phyloP scores from a whole-genome alignment of 1,284 basidiomycete genomes.

The Schizophyllum amplum region DNA sequence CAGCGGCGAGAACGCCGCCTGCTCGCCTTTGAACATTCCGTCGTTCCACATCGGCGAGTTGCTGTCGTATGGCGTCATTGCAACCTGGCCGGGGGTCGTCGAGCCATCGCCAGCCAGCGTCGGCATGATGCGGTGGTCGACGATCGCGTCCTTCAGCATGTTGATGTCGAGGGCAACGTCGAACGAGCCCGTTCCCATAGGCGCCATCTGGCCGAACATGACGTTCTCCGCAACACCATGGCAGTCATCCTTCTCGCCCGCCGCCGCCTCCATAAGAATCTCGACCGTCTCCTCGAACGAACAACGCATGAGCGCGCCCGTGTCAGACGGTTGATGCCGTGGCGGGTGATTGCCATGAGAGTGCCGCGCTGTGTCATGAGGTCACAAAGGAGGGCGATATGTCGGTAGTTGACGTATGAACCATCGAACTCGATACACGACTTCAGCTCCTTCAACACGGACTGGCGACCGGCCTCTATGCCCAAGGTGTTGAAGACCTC shows the following conservation, averaged over 20 bases:
- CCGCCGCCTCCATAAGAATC: slow-evolving; percentile 97
- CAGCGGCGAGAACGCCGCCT: slow-evolving; percentile 91
- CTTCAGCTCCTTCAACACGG: slow-evolving; percentile 89
- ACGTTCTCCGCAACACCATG: slow-evolving; percentile 98
- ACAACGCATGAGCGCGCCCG: slow-evolving; percentile 94
- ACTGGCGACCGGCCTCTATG: slow-evolving; percentile 94
- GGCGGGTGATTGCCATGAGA: slow-evolving; percentile 98
- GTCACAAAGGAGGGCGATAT: slow-evolving; percentile 92
- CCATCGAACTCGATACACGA: slow-evolving; percentile 98
- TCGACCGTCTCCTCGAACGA: slow-evolving; percentile 99
- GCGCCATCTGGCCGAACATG: slow-evolving; percentile 97
- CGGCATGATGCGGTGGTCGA: slow-evolving; percentile 84
- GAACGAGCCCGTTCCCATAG: slow-evolving; percentile 94
- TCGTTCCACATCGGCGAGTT: slow-evolving; percentile 75
- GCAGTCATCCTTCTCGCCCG: slow-evolving; percentile 97
- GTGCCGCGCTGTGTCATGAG: slow-evolving; percentile 96
- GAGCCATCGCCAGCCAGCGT: slow-evolving; percentile 76
- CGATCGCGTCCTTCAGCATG: slow-evolving; percentile 98
- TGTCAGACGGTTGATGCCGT: slow-evolving; percentile 98
- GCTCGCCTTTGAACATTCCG: slow-evolving; percentile 69
- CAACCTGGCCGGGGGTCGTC: slow-evolving; percentile 85
- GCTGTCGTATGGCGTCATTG: slow-evolving; percentile 93
- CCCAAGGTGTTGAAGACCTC: slow-evolving; percentile 96
- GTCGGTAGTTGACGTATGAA: slow-evolving; percentile 99
- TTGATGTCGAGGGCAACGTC: slow-evolving; percentile 95